These are phyloP conservation scores for Gentiana macrophylla DNA, from an alignment of 257 asterid species.

Conservation along the genomic window DNA sequence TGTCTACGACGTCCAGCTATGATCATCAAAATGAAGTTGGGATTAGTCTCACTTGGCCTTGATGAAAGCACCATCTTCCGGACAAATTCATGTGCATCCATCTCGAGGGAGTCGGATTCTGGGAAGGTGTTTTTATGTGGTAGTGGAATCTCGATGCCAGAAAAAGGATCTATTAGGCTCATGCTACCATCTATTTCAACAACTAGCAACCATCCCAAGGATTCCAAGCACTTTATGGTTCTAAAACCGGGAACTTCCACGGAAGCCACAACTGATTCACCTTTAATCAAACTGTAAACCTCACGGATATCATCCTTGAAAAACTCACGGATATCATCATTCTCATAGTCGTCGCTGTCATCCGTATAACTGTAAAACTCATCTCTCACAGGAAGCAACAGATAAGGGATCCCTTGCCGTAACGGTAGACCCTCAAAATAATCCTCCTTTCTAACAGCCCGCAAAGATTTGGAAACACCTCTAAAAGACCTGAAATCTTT, in stretches of 20 bases:
- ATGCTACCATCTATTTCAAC: not conserved
- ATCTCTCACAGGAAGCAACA: not conserved
- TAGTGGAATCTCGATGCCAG: not conserved
- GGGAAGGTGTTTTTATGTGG: not conserved
- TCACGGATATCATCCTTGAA: not conserved
- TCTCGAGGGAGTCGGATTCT: not conserved
- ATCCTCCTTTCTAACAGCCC: not conserved
- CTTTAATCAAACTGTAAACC: not conserved
- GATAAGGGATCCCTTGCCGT: not conserved
- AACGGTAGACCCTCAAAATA: not conserved
- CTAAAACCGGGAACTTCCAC: not conserved
- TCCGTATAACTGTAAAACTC: too few relatives aligned
- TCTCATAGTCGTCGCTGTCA: too few relatives aligned
- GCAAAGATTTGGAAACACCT: constrained; percentile 1
- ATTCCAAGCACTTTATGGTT: not conserved
- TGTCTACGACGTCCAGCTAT: too few relatives aligned
- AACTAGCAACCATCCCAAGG: not conserved
- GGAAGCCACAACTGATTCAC: not conserved
- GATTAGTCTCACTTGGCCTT: too few relatives aligned
- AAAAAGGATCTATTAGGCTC: constrained; percentile 1
- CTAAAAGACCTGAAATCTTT: not conserved
- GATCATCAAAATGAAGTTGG: too few relatives aligned
- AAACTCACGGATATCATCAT: too few relatives aligned
- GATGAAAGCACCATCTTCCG: not conserved
- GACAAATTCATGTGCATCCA: too few relatives aligned